Base-by-base conservation (phyloP, 2,329 filamentous ascomycete species). In the Tricladium varicosporioides region DNA sequence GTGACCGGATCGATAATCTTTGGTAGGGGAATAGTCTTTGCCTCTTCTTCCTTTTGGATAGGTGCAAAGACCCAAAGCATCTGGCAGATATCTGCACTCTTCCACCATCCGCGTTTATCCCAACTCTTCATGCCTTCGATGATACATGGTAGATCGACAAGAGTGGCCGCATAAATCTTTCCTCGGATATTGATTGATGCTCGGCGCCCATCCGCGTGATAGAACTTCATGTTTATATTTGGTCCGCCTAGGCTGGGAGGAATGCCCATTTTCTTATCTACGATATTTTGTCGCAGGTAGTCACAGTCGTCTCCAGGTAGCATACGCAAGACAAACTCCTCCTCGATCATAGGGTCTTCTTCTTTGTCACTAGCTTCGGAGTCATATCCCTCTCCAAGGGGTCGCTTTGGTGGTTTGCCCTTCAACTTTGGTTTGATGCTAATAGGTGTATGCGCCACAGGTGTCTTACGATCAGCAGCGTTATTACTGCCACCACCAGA, bases 281-380 rank as follows among this genome's bases (percentile, higher is more conserved):
- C 81, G 64, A 97, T 87, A 18, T 87, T 85, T 59, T 86, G 81
- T 42, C 86, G 83, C 22, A 99, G 76, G 67, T 93, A 92, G 19
- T 97, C 90, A 70, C 89, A 90, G 72, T 97, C 89, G 31, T 89
- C 84, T 0, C 92, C 92, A 0, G 92, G 90, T 54, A 86, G 73
- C 89, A 97, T 96, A 58, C 94, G 89, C 60, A 99, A 73, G 8
- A 99, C 80, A 63, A 97, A 91, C 62, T 95, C 88, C 68, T 93
- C 89, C 72, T 97, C 93, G 59, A 96, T 90, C 1, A 88, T 82
- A 0, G 94, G 94, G 68, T 99, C 94, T 9, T 78, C 74, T 72
- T 99, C 94, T 13, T 87, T 85, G 69, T 97, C 94, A 54, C 92
- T 94, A 11, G 92, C 91, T 73, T 97, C 94, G 2, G 92, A 97